Evolutionary conservation across 2,329 filamentous ascomycete species (phyloP).

Genomic region (Orbilia brochopaga): DNA sequence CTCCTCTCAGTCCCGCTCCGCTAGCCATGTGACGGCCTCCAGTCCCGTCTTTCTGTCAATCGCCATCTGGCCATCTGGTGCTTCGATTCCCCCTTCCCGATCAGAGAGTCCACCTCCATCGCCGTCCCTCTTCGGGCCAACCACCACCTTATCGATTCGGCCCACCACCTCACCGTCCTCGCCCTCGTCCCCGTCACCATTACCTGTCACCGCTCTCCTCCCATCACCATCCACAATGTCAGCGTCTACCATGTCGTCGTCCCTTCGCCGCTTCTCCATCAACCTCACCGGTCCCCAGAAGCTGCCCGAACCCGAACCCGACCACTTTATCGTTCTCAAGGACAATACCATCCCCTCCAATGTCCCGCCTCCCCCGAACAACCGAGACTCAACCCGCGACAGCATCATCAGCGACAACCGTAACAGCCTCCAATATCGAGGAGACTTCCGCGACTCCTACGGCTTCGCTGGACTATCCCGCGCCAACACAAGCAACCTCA

Average conservation of each 20-base stretch:
- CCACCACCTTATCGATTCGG: too few species aligned
- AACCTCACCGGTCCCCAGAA: constrained; percentile 11
- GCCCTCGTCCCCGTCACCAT: not conserved
- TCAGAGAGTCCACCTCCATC: too few species aligned
- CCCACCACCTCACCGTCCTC: too few species aligned
- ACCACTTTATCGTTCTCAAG: constrained; percentile 47
- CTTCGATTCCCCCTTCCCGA: too few species aligned
- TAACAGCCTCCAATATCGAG: constrained; percentile 9
- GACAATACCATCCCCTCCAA: constrained; percentile 35
- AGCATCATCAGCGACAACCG: not conserved
- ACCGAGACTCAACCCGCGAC: not conserved
- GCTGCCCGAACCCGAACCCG: constrained; percentile 31
- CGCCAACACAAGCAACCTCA: constrained; percentile 28
- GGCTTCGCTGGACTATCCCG: constrained; percentile 15
- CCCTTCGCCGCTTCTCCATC: constrained; percentile 35
- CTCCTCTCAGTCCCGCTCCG: too few species aligned
- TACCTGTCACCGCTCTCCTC: too few species aligned
- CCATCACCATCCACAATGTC: not conserved
- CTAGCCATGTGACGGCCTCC: too few species aligned
- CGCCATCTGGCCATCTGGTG: too few species aligned
- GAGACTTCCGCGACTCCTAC: too few species aligned
- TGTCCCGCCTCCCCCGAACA: not conserved
- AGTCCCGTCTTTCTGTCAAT: too few species aligned
- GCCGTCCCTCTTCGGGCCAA: too few species aligned
- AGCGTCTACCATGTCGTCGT: constrained; percentile 7